These are phyloP conservation scores for Arthrobotrys iridis DNA, from an alignment of 2,329 filamentous ascomycete species.

Conservation along the genomic window DNA sequence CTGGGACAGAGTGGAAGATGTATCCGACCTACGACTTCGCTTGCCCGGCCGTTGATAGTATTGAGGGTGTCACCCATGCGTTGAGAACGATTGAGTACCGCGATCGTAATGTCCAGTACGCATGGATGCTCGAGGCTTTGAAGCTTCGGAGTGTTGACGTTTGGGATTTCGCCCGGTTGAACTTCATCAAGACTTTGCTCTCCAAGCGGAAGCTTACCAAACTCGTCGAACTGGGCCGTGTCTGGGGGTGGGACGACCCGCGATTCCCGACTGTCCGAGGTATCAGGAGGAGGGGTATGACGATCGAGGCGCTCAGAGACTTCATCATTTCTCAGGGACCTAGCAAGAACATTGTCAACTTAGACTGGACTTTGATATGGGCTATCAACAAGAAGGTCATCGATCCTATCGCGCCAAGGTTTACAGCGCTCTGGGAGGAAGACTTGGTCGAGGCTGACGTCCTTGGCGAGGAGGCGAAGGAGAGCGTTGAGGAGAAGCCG, in stretches of 20 bases:
- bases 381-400: slow-evolving; percentile 82
- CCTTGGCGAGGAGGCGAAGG: slow-evolving; percentile 68
- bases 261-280: slow-evolving; percentile 86
- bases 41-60: slow-evolving; percentile 80
- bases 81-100: slow-evolving; percentile 87
- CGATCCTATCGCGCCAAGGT: slow-evolving; percentile 77
- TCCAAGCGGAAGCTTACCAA: slow-evolving; percentile 88
- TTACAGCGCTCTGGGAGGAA: slow-evolving; percentile 77
- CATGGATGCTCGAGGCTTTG: slow-evolving; percentile 82
- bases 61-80: slow-evolving; percentile 85
- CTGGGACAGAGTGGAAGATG: slow-evolving; percentile 81
- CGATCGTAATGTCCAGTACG: slow-evolving; percentile 85
- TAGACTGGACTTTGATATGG: slow-evolving; percentile 83
- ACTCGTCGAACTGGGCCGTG: slow-evolving; percentile 78
- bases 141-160: slow-evolving; percentile 80
- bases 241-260: slow-evolving; percentile 87
- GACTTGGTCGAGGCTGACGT: slow-evolving; percentile 77
- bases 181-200: slow-evolving; percentile 82
- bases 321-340: slow-evolving; percentile 87
- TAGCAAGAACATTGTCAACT: slow-evolving; percentile 81
- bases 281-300: slow-evolving; percentile 80
- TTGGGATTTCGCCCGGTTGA: slow-evolving; percentile 86
- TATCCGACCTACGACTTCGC: slow-evolving; percentile 90
- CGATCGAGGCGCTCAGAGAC: slow-evolving; percentile 79
- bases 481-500: slow-evolving; percentile 77